Evolutionary conservation across 2,329 filamentous ascomycete species (phyloP).

Genomic region (Diaporthe caulivora): DNA sequence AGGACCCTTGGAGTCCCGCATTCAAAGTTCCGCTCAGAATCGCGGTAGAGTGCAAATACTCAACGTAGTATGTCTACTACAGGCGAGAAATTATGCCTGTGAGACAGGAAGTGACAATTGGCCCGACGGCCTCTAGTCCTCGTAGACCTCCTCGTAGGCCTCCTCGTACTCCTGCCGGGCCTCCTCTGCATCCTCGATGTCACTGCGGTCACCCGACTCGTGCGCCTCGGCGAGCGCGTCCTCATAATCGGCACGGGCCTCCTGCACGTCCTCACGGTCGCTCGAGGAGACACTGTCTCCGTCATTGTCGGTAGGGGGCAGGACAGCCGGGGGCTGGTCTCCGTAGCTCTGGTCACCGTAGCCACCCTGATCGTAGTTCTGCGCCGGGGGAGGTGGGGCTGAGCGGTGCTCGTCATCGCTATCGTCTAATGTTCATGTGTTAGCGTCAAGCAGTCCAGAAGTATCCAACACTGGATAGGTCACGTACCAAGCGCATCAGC

Average conservation of each 20-base stretch:
- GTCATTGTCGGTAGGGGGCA: slow-evolving; percentile 55
- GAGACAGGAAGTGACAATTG: not conserved
- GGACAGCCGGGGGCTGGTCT: slow-evolving; percentile 50
- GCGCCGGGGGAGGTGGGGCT: slow-evolving; percentile 34
- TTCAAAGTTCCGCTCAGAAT: not conserved
- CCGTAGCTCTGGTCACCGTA: slow-evolving; percentile 38
- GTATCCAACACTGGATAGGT: not conserved
- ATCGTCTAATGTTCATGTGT: slow-evolving; percentile 42
- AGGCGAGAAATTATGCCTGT: not conserved
- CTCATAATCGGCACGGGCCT: slow-evolving; percentile 58
- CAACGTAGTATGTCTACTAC: not conserved
- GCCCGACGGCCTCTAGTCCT: slow-evolving; percentile 37
- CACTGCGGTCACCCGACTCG: slow-evolving; percentile 62
- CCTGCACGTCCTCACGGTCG: slow-evolving; percentile 57
- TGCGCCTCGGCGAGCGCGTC: slow-evolving; percentile 54
- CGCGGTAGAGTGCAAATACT: not conserved
- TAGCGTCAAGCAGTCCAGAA: slow-evolving; percentile 37
- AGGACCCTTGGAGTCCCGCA: not conserved
- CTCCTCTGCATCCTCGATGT: slow-evolving; percentile 65
- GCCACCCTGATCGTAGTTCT: slow-evolving; percentile 38
- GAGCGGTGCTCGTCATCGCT: slow-evolving; percentile 40
- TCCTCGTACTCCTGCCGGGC: slow-evolving; percentile 64
- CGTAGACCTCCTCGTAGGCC: slow-evolving; percentile 59
- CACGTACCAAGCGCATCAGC: slow-evolving; percentile 65
- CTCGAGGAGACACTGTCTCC: slow-evolving; percentile 57